Conservation (phyloP, 2,329 filamentous ascomycete species). For the Fusarium chuoi region DNA sequence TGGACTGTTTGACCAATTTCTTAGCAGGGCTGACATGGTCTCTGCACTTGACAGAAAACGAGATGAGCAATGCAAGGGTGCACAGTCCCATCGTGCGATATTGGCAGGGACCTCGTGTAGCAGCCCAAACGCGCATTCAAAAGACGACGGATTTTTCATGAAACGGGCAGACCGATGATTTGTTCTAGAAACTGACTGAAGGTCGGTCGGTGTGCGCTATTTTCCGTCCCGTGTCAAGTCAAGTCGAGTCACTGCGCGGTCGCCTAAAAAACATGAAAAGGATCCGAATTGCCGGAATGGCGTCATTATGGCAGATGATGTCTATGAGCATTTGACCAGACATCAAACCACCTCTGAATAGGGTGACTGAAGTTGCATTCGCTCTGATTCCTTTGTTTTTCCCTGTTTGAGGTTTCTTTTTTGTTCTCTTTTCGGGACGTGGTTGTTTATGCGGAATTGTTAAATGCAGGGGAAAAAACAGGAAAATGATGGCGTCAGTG, state of each 20-base stretch:
- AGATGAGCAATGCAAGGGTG: background rate
- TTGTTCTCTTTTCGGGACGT: background rate
- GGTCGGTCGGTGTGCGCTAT: background rate
- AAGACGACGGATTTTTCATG: background rate
- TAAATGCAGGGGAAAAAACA: conserved; percentile 25
- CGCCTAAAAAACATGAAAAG: background rate
- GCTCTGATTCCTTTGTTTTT: background rate
- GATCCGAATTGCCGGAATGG: conserved; percentile 8
- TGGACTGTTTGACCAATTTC: background rate
- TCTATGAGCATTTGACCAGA: background rate
- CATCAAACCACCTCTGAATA: background rate
- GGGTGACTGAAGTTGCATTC: background rate
- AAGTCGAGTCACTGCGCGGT: background rate
- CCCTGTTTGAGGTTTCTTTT: conserved; percentile 1
- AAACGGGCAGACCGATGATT: conserved; percentile 8
- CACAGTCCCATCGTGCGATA: background rate
- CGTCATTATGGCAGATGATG: conserved; percentile 17
- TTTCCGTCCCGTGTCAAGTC: background rate
- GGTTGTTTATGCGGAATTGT: conserved; percentile 1
- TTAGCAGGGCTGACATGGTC: conserved; percentile 18
- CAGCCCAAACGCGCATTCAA: background rate
- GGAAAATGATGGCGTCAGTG: conserved; percentile 27
- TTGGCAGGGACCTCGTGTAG: background rate
- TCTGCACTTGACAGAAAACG: background rate
- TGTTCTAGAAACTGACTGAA: background rate